Percentiles rank a stretch among this genome's conserved stretches.
Evolutionary conservation across 2,329 filamentous ascomycete genomes (phyloP).

Genomic region (Hypoxylon sp.): DNA sequence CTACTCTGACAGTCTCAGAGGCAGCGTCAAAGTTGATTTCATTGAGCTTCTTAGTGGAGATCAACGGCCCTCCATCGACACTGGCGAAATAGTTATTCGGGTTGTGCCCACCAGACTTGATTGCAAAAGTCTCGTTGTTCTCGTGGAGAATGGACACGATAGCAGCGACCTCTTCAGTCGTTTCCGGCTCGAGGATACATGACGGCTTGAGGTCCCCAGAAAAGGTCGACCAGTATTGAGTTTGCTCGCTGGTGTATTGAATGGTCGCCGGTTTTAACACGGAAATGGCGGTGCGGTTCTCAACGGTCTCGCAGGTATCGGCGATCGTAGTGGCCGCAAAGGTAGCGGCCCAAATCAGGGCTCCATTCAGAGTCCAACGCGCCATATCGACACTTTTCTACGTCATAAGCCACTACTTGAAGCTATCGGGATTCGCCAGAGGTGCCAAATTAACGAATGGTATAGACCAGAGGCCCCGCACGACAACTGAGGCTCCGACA

Average conservation of each 20-base stretch:
- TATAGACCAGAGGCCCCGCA: conserved; percentile 12
- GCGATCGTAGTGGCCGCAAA: conserved; percentile 40
- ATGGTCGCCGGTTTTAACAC: conserved; percentile 53
- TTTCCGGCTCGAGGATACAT: conserved; percentile 64
- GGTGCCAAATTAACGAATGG: conserved; percentile 1
- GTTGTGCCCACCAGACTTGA: conserved; percentile 71
- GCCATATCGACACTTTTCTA: conserved; percentile 36
- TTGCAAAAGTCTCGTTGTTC: conserved; percentile 65
- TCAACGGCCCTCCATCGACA: conserved; percentile 63
- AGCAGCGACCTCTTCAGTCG: conserved; percentile 65
- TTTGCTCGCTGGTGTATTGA: conserved; percentile 57
- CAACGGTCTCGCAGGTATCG: conserved; percentile 58
- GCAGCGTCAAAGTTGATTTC: conserved; percentile 58
- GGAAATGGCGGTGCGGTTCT: conserved; percentile 52
- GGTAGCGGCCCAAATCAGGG: conserved; percentile 37
- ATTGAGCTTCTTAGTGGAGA: conserved; percentile 64
- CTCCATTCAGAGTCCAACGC: conserved; percentile 33
- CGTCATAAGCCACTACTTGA: conserved; percentile 10
- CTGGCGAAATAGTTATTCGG: conserved; percentile 68
- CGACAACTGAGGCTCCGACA: conserved; percentile 15
- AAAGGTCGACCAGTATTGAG: conserved; percentile 63
- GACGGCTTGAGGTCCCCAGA: conserved; percentile 61
- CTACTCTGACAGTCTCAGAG: conserved; percentile 60
- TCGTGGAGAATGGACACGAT: conserved; percentile 66
- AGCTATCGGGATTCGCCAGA: conserved; percentile 8